Base-by-base conservation (phyloP, 306 rosid genomes). In the Lathyrus sativus region DNA sequence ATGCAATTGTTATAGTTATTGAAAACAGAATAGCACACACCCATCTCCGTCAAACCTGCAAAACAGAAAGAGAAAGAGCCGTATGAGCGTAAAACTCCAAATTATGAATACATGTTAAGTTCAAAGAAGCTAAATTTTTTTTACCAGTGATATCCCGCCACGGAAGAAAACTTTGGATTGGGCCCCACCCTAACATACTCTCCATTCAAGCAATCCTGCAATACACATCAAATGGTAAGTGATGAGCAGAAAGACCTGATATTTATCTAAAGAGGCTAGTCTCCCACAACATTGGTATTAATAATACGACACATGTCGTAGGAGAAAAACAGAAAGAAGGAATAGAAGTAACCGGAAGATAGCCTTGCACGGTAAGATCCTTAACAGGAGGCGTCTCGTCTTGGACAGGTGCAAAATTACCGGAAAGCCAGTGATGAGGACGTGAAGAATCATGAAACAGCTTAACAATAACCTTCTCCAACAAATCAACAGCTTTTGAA, bases 1-100 rank as follows among this genome's bases (percentile, higher is more conserved):
- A 73, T 19, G 63, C 44, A 41, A 28, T 72, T 72, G 33, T 6
- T 39, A 51, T 22, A 24, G 59, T 55, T 18, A 39, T 15, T 17
- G 65, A 41, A 63, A n/a, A 22, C 60, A 38, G 33, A 41, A 62
- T 3, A 9, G 26, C 74, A 83, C 96, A 22, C 64, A 93, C 97
- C 97, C 98, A 78, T 93, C 98, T 79, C 98, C 98, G 75, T 93
- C 98, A 77, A 90, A 90, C 98, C 98, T 93, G 89, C 79, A 85
- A 39, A 73, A 50, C n/a, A 77, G 50, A 56, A 71, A 15, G 76
- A 62, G 51, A 43, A 74, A 67, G 64, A 55, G 35, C 24, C 7
- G n/a, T 38, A 62, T 78, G 71, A 87, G 81, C 58, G 57, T 62
- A 75, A 46, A 51, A 70, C 14, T 60, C 39, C 45, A 41, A 10